Conservation (phyloP, 768 basidiomycete genomes). For the Basidioascus undulatus region DNA sequence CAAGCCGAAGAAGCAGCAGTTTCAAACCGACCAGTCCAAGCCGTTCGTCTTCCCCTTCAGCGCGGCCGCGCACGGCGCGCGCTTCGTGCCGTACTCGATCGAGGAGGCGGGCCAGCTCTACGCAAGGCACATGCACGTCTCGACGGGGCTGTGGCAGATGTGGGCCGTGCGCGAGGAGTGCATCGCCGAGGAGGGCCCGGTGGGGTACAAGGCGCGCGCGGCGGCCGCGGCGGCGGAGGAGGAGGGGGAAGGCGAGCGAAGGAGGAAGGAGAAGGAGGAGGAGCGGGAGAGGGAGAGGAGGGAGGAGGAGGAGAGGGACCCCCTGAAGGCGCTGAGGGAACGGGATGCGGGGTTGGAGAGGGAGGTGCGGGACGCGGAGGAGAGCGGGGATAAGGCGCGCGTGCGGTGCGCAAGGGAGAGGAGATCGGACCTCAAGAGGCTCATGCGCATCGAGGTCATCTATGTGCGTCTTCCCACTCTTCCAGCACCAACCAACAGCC, state of each 20-base stretch:
- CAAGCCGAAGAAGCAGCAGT: conserved; percentile 94
- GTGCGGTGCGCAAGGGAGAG: conserved; percentile 25
- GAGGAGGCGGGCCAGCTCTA: conserved; percentile 87
- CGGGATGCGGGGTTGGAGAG: conserved; percentile 2
- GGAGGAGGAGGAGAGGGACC: conserved; percentile 13
- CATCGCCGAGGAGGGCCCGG: conserved; percentile 74
- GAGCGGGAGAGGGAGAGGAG: conserved; percentile 9
- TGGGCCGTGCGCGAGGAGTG: conserved; percentile 90
- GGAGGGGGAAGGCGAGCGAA: background rate
- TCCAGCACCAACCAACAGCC: no score
- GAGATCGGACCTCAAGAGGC: conserved; percentile 56
- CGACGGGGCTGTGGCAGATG: conserved; percentile 71
- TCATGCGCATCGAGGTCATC: conserved; percentile 74
- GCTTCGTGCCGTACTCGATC: conserved; percentile 79
- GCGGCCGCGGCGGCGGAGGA: background rate
- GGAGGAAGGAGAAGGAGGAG: background rate
- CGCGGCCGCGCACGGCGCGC: conserved; percentile 26
- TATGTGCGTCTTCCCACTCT: conserved; percentile 49
- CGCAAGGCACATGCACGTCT: conserved; percentile 68
- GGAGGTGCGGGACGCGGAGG: background rate
- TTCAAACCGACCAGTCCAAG: conserved; percentile 80
- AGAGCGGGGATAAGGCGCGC: background rate
- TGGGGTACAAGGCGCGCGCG: conserved; percentile 25
- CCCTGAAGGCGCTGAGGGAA: conserved; percentile 10
- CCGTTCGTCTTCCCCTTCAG: conserved; percentile 95